Evolutionary conservation across 2,329 filamentous ascomycete species (phyloP).

Genomic region (Penicillium sp.): DNA sequence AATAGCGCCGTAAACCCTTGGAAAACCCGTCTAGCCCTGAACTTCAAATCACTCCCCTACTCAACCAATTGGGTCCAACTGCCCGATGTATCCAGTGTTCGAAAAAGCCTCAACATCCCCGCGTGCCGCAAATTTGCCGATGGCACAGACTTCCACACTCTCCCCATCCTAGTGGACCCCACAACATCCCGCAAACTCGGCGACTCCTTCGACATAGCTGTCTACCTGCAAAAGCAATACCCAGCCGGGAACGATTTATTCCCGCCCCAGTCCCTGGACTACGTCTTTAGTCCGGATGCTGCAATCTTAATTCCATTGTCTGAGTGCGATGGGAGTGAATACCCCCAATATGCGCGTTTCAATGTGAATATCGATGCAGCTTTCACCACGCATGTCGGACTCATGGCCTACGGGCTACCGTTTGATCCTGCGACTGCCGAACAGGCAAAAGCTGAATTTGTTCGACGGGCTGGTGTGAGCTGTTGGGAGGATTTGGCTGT

Average conservation of each 20-base stretch:
- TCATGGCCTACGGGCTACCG: constrained; percentile 40
- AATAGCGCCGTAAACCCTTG: constrained; percentile 42
- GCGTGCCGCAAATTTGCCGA: constrained; percentile 49
- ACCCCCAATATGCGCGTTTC: constrained; percentile 42
- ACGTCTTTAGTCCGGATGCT: constrained; percentile 24
- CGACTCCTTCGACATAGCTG: constrained; percentile 59
- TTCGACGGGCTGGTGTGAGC: constrained; percentile 39
- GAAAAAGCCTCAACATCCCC: constrained; percentile 40
- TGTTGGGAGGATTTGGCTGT: constrained; percentile 36
- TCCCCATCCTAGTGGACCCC: constrained; percentile 49
- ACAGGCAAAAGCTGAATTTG: constrained; percentile 41
- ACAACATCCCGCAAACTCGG: constrained; percentile 41
- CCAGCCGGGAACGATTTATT: constrained; percentile 46
- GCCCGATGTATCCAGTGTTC: constrained; percentile 45
- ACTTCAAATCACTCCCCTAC: constrained; percentile 44
- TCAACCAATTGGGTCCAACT: constrained; percentile 47
- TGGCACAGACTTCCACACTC: constrained; percentile 52
- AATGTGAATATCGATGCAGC: constrained; percentile 49
- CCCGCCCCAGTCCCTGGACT: constrained; percentile 39
- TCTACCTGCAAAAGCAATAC: constrained; percentile 49
- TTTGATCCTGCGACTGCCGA: constrained; percentile 46
- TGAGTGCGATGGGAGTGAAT: constrained; percentile 20
- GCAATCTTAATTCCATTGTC: constrained; percentile 35
- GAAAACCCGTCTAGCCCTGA: constrained; percentile 44
- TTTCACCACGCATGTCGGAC: constrained; percentile 42